Evolutionary conservation across 2,329 filamentous ascomycete genomes (phyloP).

Genomic region (Pseudogymnoascus sp.): DNA sequence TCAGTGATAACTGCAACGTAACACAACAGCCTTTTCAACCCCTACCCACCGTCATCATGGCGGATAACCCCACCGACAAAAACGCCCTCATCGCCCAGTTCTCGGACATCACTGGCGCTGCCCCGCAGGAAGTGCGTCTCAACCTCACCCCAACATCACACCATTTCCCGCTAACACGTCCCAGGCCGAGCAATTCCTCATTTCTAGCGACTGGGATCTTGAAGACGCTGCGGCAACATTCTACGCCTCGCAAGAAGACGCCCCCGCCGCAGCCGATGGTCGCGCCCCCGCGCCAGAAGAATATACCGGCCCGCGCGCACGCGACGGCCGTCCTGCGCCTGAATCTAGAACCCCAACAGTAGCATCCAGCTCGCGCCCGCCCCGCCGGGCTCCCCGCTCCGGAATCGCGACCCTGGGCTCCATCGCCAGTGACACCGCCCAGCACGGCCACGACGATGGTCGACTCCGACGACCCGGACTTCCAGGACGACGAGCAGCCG

Average conservation of each 20-base stretch:
- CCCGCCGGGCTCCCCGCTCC: slow-evolving; percentile 25
- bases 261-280: slow-evolving; percentile 39
- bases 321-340: slow-evolving; percentile 55
- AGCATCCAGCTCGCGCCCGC: slow-evolving; percentile 20
- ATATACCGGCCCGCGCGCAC: slow-evolving; percentile 56
- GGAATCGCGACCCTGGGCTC: slow-evolving; percentile 58
- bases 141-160: neutral
- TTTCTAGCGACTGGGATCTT: slow-evolving; percentile 60
- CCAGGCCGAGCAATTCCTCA: slow-evolving; percentile 63
- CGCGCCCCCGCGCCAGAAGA: slow-evolving; percentile 29
- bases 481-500: slow-evolving; percentile 49
- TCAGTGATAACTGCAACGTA: slow-evolving; percentile 27
- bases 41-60: slow-evolving; percentile 29
- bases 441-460: slow-evolving; percentile 51
- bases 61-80: slow-evolving; percentile 27
- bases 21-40: slow-evolving; percentile 21
- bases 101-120: slow-evolving; percentile 48
- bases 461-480: slow-evolving; percentile 52
- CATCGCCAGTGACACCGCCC: slow-evolving; percentile 30
- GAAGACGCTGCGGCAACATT: slow-evolving; percentile 55
- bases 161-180: slow-evolving; percentile 10
- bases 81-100: slow-evolving; percentile 47
- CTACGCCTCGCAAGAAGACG: slow-evolving; percentile 50
- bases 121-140: slow-evolving; percentile 39
- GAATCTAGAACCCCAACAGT: slow-evolving; percentile 31